Evolutionary conservation across 306 rosid species (phyloP), one percentile per base, ranked within the genome.

Genomic region (Fragaria nilgerrensis): DNA sequence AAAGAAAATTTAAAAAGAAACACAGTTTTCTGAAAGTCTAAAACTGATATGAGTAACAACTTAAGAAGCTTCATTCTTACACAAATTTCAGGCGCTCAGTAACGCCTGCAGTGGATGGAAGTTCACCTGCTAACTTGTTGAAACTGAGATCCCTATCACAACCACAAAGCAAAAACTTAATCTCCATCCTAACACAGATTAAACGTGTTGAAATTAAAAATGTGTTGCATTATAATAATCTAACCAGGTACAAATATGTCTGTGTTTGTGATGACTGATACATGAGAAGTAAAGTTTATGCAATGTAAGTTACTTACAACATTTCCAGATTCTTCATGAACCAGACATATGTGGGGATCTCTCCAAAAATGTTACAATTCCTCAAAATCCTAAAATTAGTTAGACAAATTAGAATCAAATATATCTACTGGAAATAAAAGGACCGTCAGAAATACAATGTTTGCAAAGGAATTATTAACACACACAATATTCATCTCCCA

Each of bases 271-370:
- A 20, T 50, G 19, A 65, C 16, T 70, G 52, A 63, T 78, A 44
- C 39, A 63, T 50, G 43, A 53, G 41, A 17, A 49, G 63, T 72
- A 36, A 34, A 2, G 23, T 37, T 52, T n/a, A 12, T 55, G 25
- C 43, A 14, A 49, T 74, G 13, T 43, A 7, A 5, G 29, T 74
- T 75, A 87, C 98, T 88, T 84, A 90, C 98, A 94, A 32, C 92
- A 82, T 81, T 37, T 43, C 52, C 77, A 90, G 74, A 1, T 0
- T 9, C 77, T 65, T 68, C 84, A 82, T 68, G 13, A 73, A 76
- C 98, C 91, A 90, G 81, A 88, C 70, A 76, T 86, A 85, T 36
- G 82, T 50, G n/a, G 97, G 92, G 71, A 91, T 82, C 79, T 79
- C 78, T 77, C 96, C 97, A 9, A 81, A 76, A 79, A 94, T 85